These are phyloP conservation scores for Epichloe bromicola DNA, from an alignment of 2,329 filamentous ascomycete genomes.

Conservation along the genomic window DNA sequence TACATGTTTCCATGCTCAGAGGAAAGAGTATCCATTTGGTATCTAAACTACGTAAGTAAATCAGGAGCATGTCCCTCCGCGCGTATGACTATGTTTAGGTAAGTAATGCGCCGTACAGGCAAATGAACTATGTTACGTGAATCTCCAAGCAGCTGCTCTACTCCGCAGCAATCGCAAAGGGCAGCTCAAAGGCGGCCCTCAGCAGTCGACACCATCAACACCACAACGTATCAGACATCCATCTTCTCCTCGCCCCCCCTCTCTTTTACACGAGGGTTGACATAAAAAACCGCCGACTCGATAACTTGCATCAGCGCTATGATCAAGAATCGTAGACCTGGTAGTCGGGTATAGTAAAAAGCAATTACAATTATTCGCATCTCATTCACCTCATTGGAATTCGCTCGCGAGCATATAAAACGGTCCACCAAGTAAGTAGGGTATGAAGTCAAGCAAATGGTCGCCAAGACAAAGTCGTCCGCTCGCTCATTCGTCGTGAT, in stretches of 20 bases:
- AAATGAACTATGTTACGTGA: slow-evolving; percentile 8
- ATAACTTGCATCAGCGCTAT: background rate
- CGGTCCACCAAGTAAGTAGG: background rate
- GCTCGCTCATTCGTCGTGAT: slow-evolving; percentile 6
- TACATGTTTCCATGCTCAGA: too few relatives aligned
- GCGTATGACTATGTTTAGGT: slow-evolving; percentile 9
- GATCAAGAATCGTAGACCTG: slow-evolving; percentile 6
- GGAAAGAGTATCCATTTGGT: slow-evolving; percentile 9
- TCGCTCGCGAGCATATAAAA: slow-evolving; percentile 3
- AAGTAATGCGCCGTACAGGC: slow-evolving; percentile 3
- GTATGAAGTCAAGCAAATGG: background rate
- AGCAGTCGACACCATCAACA: background rate
- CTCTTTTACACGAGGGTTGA: background rate
- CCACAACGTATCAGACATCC: background rate
- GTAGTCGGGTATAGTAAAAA: slow-evolving; percentile 6
- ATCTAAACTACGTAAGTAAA: slow-evolving; percentile 14
- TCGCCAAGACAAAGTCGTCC: background rate
- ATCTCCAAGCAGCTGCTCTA: slow-evolving; percentile 4
- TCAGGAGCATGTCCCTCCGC: slow-evolving; percentile 8
- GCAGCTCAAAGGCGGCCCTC: background rate
- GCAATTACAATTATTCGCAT: slow-evolving; percentile 7
- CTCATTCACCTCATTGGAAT: slow-evolving; percentile 6
- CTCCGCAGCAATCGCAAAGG: background rate
- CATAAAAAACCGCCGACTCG: slow-evolving; percentile 2
- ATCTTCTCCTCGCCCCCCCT: background rate